Conservation (phyloP, 2,329 filamentous ascomycete genomes). For the Microcera coccophila region DNA sequence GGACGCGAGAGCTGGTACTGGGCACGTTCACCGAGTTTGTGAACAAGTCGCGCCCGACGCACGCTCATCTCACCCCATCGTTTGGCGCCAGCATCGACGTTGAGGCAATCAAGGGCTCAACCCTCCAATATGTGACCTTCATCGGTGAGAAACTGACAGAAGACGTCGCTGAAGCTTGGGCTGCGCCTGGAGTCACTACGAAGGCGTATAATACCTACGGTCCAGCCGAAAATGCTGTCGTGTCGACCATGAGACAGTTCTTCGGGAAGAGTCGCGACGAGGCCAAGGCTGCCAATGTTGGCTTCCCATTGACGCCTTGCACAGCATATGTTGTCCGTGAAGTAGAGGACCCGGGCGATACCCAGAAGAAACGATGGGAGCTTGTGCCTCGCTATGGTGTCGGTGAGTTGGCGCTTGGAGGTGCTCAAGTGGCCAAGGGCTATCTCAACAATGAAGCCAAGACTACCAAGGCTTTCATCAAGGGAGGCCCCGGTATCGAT, state of each 20-base stretch:
- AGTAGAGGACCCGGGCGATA: background rate
- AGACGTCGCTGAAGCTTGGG: slow-evolving; percentile 53
- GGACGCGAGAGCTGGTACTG: slow-evolving; percentile 53
- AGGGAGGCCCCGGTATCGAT: slow-evolving; percentile 9
- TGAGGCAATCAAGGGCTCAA: slow-evolving; percentile 23
- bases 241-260: slow-evolving; percentile 27
- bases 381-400: slow-evolving; percentile 52
- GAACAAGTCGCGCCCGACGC: slow-evolving; percentile 47
- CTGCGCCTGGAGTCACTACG: slow-evolving; percentile 11
- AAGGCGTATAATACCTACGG: slow-evolving; percentile 26
- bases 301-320: slow-evolving; percentile 17
- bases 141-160: slow-evolving; percentile 58
- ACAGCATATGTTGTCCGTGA: background rate
- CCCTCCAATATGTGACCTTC: slow-evolving; percentile 56
- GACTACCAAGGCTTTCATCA: slow-evolving; percentile 17
- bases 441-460: slow-evolving; percentile 17
- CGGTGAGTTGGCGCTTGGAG: slow-evolving; percentile 60
- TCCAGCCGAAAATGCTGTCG: slow-evolving; percentile 25
- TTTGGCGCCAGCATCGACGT: slow-evolving; percentile 55
- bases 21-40: slow-evolving; percentile 52
- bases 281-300: slow-evolving; percentile 24
- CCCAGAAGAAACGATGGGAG: slow-evolving; percentile 8
- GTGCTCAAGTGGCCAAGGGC: slow-evolving; percentile 40
- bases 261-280: slow-evolving; percentile 14
- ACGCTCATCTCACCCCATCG: slow-evolving; percentile 59